These are phyloP conservation scores for Eimeria tenella DNA, from an alignment of 169 alveolate genomes.

Conservation along the genomic window DNA sequence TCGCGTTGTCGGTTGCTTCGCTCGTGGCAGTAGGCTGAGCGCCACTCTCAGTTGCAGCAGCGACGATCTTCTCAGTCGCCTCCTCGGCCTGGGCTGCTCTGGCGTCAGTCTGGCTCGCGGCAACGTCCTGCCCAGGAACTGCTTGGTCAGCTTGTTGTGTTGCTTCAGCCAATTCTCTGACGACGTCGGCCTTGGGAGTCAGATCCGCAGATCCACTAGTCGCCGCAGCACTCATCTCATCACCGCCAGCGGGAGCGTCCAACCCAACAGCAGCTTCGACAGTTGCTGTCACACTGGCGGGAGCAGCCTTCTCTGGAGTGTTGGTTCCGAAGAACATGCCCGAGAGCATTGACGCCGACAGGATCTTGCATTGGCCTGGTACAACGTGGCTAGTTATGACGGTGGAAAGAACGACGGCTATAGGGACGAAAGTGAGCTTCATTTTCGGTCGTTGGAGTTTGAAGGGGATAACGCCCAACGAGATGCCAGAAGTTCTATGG, in stretches of 20 bases:
- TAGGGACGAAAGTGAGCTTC: conserved; percentile 51
- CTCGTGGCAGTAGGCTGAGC: neutral
- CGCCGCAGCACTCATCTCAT: neutral
- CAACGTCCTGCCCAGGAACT: conserved; percentile 12
- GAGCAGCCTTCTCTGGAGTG: conserved; percentile 10
- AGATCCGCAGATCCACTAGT: conserved; percentile 52
- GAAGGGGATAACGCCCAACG: conserved; percentile 7
- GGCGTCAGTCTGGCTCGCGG: conserved; percentile 46
- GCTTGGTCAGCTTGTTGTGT: conserved; percentile 41
- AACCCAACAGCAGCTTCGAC: conserved; percentile 29
- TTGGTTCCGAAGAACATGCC: conserved; percentile 60
- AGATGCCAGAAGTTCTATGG: conserved; percentile 29
- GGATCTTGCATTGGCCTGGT: conserved; percentile 50
- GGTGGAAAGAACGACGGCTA: conserved; percentile 30
- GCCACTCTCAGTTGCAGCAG: neutral
- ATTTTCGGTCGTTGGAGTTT: conserved; percentile 12
- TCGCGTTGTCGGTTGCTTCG: conserved; percentile 8
- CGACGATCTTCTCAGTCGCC: conserved; percentile 43
- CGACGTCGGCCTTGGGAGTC: conserved; percentile 22
- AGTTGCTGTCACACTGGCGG: conserved; percentile 22
- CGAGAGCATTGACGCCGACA: conserved; percentile 44
- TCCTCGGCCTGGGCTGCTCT: conserved; percentile 27
- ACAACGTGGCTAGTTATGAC: neutral
- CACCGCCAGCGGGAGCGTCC: conserved; percentile 59
- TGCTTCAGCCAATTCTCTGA: conserved; percentile 24